Percentiles rank a stretch among this genome's conserved stretches.
Conservation (phyloP, 208 protist genomes). For the Trypanosoma conorhini region DNA sequence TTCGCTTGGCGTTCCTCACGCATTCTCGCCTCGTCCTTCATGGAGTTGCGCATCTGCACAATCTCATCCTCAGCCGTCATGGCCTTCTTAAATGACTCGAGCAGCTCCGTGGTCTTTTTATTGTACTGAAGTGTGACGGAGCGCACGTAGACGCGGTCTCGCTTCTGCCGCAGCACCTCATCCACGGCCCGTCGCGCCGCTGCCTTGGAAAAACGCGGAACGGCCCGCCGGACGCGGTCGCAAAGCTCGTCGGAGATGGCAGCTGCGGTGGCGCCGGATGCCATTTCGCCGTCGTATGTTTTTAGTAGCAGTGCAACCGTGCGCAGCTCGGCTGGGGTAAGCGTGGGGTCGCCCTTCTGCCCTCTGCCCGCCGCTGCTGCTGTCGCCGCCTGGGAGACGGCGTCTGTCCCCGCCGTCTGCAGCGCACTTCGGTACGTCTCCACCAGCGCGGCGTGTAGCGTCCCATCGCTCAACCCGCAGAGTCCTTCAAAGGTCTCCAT, state of each 20-base stretch:
- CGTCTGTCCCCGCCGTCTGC: constrained; percentile 12
- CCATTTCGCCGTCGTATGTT: constrained; percentile 19
- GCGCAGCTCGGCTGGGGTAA: constrained; percentile 12
- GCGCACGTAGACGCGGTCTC: constrained; percentile 9
- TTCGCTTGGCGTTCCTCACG: constrained; percentile 32
- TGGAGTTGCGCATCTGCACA: constrained; percentile 21
- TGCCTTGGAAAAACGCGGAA: constrained; percentile 13
- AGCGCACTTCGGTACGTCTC: constrained; percentile 22
- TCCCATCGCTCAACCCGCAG: background rate
- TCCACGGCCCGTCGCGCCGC: constrained; percentile 19
- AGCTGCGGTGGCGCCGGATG: background rate
- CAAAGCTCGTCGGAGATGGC: constrained; percentile 23
- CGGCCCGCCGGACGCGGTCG: constrained; percentile 27
- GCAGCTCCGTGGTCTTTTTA: constrained; percentile 21
- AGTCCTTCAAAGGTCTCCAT: constrained; percentile 25
- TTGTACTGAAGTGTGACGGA: constrained; percentile 27
- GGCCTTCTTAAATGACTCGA: constrained; percentile 30
- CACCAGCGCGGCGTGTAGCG: background rate
- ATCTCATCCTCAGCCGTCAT: constrained; percentile 21
- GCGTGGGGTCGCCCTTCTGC: background rate
- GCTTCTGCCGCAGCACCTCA: constrained; percentile 23
- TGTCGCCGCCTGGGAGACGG: constrained; percentile 1
- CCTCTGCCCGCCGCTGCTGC: background rate
- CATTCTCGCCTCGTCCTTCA: constrained; percentile 29
- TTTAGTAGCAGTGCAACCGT: constrained; percentile 34